Evolutionary conservation across 495 filamentous ascomycete species (phyloP).

Genomic region (Penicillium alfredii): DNA sequence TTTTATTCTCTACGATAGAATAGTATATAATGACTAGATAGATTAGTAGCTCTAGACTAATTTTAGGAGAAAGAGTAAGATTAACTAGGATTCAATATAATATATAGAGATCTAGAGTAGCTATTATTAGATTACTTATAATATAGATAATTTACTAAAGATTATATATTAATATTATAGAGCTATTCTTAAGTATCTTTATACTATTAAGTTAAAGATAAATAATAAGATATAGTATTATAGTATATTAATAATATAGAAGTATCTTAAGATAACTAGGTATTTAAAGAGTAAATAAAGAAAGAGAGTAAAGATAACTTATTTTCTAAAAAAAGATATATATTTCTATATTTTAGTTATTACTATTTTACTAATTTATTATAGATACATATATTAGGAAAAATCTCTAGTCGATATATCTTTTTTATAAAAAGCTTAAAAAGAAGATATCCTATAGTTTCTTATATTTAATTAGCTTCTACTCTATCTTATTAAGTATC

Average conservation of each 20-base stretch:
- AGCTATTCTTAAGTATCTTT: slow-evolving; percentile 3
- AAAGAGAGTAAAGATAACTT: slow-evolving; percentile 3
- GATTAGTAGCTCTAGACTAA: slow-evolving; percentile 10
- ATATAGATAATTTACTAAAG: slow-evolving; percentile 2
- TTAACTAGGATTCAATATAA: slow-evolving; percentile 1
- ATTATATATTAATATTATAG: slow-evolving; percentile 5
- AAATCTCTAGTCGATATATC: no score
- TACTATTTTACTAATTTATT: slow-evolving; percentile 3
- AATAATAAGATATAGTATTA: slow-evolving; percentile 3
- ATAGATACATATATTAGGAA: no score
- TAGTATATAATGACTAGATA: slow-evolving; percentile 6
- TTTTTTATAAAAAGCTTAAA: slow-evolving; percentile 2
- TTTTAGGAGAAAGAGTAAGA: slow-evolving; percentile 3
- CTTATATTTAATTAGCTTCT: no score
- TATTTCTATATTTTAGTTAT: no score
- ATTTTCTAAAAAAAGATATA: slow-evolving; percentile 5
- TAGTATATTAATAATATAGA: not conserved
- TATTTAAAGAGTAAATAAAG: not conserved
- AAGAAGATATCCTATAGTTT: slow-evolving; percentile 7
- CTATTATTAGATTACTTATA: slow-evolving; percentile 6
- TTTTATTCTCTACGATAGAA: slow-evolving; percentile 5
- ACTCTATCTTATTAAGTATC: no score
- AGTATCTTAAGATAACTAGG: not conserved
- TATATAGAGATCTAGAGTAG: slow-evolving; percentile 1
- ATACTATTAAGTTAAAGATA: not conserved